Base-by-base conservation (phyloP, 495 filamentous ascomycete genomes). In the Articulospora tetracladia region DNA sequence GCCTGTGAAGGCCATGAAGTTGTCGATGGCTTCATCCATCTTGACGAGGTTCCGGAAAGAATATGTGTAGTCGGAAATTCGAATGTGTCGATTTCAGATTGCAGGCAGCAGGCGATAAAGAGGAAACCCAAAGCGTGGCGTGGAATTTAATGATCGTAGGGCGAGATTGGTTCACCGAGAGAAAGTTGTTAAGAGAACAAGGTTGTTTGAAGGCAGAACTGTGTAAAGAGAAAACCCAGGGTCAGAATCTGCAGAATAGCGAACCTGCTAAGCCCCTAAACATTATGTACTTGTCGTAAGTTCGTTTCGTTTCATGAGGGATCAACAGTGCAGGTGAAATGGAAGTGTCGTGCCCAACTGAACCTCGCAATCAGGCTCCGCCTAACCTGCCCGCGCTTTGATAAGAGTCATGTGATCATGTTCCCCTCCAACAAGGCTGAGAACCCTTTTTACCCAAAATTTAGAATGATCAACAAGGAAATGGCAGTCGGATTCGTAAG, bases 1-100 rank as follows among this genome's bases (percentile, higher is more conserved):
- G 22, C 74, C 77, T 39, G 94, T 98, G 69, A 98, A 84, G 74
- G 69, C 77, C 68, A 77, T 77, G 69, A 94, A 92, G 62, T 78
- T 73, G 15, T 71, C 74, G 53, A 88, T 73, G 28, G 76, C 66
- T 4, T 79, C 77, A 56, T 90, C 89, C 90, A 95, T 96, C 66
- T 64, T 81, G 73, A 69, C 39, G 39, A 3, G 39, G 8, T 44
- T 44, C 39, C 17, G 8, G 15, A 17, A 19, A 15, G 39, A 13
- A 32, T 6, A 22, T 17, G 19, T 49, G 46, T 49, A 22, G 11
- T 20, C 19, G 46, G 26, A 25, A 3, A 12, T 54, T 59, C 19
- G 27, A 22, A 25, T 20, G 23, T 49, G 15, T 22, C 19, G 44
- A 53, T 17, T 17, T 27, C 12, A n/a, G 23, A 23, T 44, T 19